A percentile compares a stretch with the other conserved stretches of the same genome.
Conservation (phyloP, 2,329 filamentous ascomycete species). For the Talaromyces sp. region DNA sequence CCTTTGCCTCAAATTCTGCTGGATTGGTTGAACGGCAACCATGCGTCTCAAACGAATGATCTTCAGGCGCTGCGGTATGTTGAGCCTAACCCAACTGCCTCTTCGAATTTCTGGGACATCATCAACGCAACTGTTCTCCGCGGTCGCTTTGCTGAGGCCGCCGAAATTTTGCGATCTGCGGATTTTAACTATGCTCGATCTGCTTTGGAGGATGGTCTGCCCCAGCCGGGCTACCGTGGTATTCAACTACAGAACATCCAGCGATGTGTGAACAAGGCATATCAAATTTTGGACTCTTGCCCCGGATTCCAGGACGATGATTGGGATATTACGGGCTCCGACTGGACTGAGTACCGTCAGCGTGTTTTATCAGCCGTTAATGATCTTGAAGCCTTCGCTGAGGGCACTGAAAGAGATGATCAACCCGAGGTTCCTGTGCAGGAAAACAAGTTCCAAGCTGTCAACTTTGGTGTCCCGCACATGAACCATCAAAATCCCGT, state of each 20-base stretch:
- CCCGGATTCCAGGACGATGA: constrained; percentile 66
- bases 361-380: constrained; percentile 70
- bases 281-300: constrained; percentile 71
- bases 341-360: constrained; percentile 83
- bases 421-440: constrained; percentile 42
- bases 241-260: constrained; percentile 77
- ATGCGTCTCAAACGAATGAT: constrained; percentile 71
- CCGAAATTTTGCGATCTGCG: constrained; percentile 70
- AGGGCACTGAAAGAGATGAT: constrained; percentile 66
- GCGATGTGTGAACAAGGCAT: constrained; percentile 68
- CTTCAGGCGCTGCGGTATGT: constrained; percentile 65
- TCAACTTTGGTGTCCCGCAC: constrained; percentile 49
- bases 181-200: constrained; percentile 77
- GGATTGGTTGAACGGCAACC: constrained; percentile 77
- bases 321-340: constrained; percentile 80
- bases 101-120: constrained; percentile 81
- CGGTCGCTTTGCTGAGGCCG: constrained; percentile 69
- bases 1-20: constrained; percentile 77
- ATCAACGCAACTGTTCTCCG: constrained; percentile 75
- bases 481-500: constrained; percentile 49
- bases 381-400: constrained; percentile 75
- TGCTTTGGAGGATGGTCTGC: constrained; percentile 63
- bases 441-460: constrained; percentile 49
- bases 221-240: constrained; percentile 70
- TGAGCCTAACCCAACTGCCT: constrained; percentile 73